Evolutionary conservation across 2,329 filamentous ascomycete genomes (phyloP), one percentile per base, ranked within the genome.

Genomic region (Emmonsiellopsis sp.): DNA sequence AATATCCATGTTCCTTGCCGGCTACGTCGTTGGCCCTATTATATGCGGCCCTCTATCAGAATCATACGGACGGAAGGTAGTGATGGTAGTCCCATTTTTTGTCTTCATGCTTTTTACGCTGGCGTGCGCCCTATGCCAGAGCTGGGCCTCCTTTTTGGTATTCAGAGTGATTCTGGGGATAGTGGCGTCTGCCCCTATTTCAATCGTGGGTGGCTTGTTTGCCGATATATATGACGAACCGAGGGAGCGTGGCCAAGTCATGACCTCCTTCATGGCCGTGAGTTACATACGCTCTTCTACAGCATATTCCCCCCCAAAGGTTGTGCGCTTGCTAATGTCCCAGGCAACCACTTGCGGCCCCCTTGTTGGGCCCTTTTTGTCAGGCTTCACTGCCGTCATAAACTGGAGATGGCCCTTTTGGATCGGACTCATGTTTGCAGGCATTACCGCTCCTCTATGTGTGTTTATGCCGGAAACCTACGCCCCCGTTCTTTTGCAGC

Each of bases 381-480:
- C 74, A 1, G 75, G 75, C 2, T 77, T 74, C 51, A 64, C 71
- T n/a, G 61, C 71, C 2, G 65, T 64, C 10, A 58, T 71, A 7
- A 68, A 62, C 13, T 78, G 75, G 75, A 64, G 73, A 36, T 77
- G 74, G 72, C 68, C 69, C 0, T 78, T 77, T 53, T 77, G 74
- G 84, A 77, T 89, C 36, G 83, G 74, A 10, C 74, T 88, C 5
- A 86, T 90, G 34, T 75, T 87, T 54, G 85, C 85, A 1, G 73
- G 65, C 0, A 59, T 63, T 3, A 84, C 84, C 2, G 73, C 83
- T 63, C 68, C 82, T 2, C 68, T 1, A 66, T 66, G 87, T 9
- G 52, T 81, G n/a, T 73, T 83, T 54, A 75, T 88, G 55, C 85
- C 82, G 7, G 83, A 86, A 64, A 84, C 81, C 1, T 84, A 78